Percentiles rank a stretch among this genome's conserved stretches.
phyloP scores from a whole-genome alignment of 1,284 basidiomycete species.

The Xanthoconium separans region DNA sequence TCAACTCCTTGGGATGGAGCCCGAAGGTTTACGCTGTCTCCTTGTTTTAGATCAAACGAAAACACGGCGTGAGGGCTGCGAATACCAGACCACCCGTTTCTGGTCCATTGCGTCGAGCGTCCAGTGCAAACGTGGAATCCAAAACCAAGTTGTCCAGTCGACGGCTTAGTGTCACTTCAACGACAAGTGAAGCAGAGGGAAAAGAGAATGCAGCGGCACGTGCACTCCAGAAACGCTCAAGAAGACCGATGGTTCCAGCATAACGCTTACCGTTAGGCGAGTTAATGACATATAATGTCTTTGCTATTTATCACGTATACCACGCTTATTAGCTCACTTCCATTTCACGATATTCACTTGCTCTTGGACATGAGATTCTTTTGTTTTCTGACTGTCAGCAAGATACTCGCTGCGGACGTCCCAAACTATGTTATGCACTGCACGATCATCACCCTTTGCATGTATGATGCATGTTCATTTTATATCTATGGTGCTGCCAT shows the following conservation, averaged over 20 bases:
- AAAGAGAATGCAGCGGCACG: conserved; percentile 24
- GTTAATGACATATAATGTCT: conserved; percentile 5
- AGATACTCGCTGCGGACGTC: conserved; percentile 8
- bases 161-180: conserved; percentile 21
- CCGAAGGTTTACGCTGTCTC: neutral
- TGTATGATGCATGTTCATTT: conserved; percentile 13
- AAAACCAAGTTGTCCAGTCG: conserved; percentile 16
- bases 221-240: conserved; percentile 12
- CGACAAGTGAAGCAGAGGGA: conserved; percentile 25
- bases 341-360: conserved; percentile 8
- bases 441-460: conserved; percentile 4
- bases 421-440: conserved; percentile 2
- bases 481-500: conserved; percentile 19
- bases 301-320: conserved; percentile 8
- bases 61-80: conserved; percentile 46
- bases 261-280: conserved; percentile 6
- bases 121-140: conserved; percentile 20
- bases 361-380: conserved; percentile 13
- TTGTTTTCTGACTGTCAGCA: conserved; percentile 10
- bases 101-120: conserved; percentile 19
- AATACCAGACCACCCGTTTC: conserved; percentile 15
- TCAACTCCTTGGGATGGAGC: neutral
- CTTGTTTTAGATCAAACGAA: conserved; percentile 64
- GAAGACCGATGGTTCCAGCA: conserved; percentile 21
- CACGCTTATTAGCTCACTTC: neutral